Evolutionary conservation across 2,329 filamentous ascomycete genomes (phyloP).

Genomic region (Colletotrichum sp.): DNA sequence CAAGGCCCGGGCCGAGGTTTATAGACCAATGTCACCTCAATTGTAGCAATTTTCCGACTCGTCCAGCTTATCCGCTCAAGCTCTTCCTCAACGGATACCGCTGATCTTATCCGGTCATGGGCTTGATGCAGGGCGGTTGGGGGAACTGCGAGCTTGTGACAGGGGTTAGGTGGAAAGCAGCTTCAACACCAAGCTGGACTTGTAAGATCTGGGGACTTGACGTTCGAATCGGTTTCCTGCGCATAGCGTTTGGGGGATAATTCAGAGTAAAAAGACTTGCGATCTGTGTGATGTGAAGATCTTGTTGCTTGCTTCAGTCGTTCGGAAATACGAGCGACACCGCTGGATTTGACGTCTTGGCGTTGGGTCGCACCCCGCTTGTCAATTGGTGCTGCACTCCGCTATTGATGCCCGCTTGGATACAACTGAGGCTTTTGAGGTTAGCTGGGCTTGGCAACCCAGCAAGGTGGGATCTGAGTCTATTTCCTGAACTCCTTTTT

Average conservation of each 20-base stretch:
- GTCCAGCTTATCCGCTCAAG: not conserved
- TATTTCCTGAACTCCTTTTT: not conserved
- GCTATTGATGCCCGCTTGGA: not conserved
- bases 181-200: not conserved
- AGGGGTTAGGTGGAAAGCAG: not conserved
- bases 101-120: not conserved
- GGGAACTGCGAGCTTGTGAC: not conserved
- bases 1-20: not conserved
- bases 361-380: not conserved
- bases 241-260: accelerated
- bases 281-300: not conserved
- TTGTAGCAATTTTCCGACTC: not conserved
- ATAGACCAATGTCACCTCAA: not conserved
- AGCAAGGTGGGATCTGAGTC: not conserved
- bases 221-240: not conserved
- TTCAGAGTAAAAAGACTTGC: not conserved
- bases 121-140: not conserved
- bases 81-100: not conserved
- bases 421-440: not conserved
- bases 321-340: not conserved
- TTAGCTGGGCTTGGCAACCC: not conserved
- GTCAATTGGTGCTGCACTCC: not conserved
- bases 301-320: not conserved
- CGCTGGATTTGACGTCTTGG: not conserved
- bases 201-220: not conserved